Percentiles rank a stretch among this genome's conserved stretches.
Evolutionary conservation across 345 rosid species (phyloP).

Genomic region (Psidium friedrichsthalianum): DNA sequence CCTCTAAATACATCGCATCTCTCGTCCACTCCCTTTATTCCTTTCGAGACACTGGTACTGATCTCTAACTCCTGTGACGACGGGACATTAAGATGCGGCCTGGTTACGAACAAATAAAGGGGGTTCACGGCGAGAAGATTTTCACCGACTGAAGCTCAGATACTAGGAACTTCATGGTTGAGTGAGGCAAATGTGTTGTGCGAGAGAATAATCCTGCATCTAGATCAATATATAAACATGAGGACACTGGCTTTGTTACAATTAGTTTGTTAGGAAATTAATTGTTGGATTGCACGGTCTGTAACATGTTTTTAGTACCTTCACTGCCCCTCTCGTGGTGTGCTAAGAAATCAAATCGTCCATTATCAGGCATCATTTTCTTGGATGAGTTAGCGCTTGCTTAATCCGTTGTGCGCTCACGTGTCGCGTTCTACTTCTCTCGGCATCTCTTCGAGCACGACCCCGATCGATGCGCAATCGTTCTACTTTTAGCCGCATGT

Average conservation of each 20-base stretch:
- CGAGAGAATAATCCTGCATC: neutral
- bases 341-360: too few species aligned
- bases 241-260: neutral
- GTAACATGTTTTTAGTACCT: neutral
- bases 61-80: neutral
- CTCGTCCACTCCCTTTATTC: neutral
- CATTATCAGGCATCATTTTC: neutral
- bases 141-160: neutral
- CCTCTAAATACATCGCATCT: conserved; percentile 28
- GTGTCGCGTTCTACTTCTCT: too few species aligned
- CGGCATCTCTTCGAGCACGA: neutral
- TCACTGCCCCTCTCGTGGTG: neutral
- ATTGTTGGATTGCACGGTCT: neutral
- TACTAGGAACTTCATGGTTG: neutral
- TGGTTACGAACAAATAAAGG: neutral
- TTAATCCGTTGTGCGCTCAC: neutral
- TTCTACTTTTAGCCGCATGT: too few species aligned
- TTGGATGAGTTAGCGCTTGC: neutral
- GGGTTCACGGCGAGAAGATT: conserved; percentile 3
- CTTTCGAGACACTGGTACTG: neutral
- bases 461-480: too few species aligned
- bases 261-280: neutral
- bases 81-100: neutral
- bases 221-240: neutral
- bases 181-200: neutral